Evolutionary conservation across 2,329 filamentous ascomycete species (phyloP), one percentile per base, ranked within the genome.

Genomic region (Xylaria multiplex): DNA sequence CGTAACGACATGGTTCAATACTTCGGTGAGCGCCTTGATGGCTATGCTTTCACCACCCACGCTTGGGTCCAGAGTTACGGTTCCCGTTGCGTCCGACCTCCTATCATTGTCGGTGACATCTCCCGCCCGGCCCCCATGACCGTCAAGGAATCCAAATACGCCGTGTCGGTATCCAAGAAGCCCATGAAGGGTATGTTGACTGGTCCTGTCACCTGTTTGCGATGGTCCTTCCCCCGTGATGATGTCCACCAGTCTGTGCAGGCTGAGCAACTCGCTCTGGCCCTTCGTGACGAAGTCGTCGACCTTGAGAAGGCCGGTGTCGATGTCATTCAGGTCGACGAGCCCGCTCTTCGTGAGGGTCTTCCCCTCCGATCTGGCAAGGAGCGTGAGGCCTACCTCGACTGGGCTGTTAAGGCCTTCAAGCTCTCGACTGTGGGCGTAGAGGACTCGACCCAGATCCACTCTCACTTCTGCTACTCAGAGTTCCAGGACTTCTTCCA

Each of bases 401-500:
- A 91, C 76, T 99, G 96, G 96, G 96, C 96, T 68, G 96, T 99
- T 77, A 91, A 97, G 85, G 93, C 94, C 76, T 99, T 99, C 93
- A 93, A 93, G 81, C 93, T 99, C 74, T 90, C 95, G 73, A 96
- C 94, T 76, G 90, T 93, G 68, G 96, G 93, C 81, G 95, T 99
- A 69, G 85, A 93, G 84, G 93, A 99, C 83, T 92, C 91, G 66
- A 99, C 96, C 74, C 96, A 99, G 88, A 97, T 99, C 82, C 96
- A 99, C 91, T 97, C 94, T 71, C 96, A 99, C 88, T 99, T 99
- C 92, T 99, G 96, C 84, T 99, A 99, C 91, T 98, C 96, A 59
- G 96, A 99, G 88, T 99, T 99, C 93, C 96, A 99, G 86, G 96
- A 99, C 88, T 99, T 99, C 89, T 99, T 99, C 93, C 93, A 98